Evolutionary conservation across 164 flowering plant genomes (phyloP).

Genomic region (Kingdonia uniflora): DNA sequence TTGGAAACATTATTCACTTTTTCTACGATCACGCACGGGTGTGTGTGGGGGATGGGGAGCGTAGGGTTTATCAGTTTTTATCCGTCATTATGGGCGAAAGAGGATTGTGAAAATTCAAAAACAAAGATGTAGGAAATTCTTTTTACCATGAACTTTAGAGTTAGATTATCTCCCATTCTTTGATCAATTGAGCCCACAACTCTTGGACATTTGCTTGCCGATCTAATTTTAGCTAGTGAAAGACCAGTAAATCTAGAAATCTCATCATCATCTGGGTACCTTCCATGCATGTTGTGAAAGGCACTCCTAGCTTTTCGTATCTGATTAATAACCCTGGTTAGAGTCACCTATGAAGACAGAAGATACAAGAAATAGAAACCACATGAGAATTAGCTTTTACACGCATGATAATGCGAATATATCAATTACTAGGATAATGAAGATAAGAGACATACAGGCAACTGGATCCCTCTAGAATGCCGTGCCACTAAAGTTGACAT

Average conservation of each 20-base stretch:
- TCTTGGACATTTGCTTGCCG: slow-evolving; percentile 49
- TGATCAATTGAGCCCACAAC: slow-evolving; percentile 67
- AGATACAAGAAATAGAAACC: neutral
- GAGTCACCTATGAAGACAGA: slow-evolving; percentile 25
- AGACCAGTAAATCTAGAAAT: slow-evolving; percentile 61
- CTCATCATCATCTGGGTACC: slow-evolving; percentile 47
- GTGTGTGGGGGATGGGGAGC: too few relatives aligned
- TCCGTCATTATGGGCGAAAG: neutral
- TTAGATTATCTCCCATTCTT: slow-evolving; percentile 36
- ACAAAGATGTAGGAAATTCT: neutral
- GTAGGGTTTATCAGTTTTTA: too few relatives aligned
- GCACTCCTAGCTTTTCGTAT: slow-evolving; percentile 53
- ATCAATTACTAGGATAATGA: neutral
- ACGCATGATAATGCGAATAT: neutral
- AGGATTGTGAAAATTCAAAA: neutral
- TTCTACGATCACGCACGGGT: too few relatives aligned
- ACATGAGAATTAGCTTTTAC: slow-evolving; percentile 7
- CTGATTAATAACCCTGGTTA: slow-evolving; percentile 37
- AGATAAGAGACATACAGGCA: slow-evolving; percentile 46
- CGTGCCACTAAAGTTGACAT: slow-evolving; percentile 44
- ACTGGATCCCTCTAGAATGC: slow-evolving; percentile 48
- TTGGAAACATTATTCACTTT: too few relatives aligned
- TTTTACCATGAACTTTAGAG: slow-evolving; percentile 42
- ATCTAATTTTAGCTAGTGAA: slow-evolving; percentile 42
- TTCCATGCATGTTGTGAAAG: slow-evolving; percentile 30